Conservation (phyloP, 1,284 basidiomycete species). For the Malassezia psittaci region DNA sequence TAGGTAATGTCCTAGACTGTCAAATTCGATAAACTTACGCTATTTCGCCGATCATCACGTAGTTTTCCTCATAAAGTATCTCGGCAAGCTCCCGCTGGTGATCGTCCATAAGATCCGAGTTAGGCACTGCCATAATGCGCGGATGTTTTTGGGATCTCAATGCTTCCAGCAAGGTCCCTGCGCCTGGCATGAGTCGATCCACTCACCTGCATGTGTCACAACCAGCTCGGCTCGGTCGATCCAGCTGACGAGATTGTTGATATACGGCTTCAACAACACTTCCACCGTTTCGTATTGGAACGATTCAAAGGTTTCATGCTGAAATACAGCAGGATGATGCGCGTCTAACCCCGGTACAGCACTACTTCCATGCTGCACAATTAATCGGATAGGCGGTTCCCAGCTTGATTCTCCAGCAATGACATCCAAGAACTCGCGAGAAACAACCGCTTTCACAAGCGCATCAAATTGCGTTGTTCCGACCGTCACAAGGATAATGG, state of each 20-base stretch:
- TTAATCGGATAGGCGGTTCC: not conserved
- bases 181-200: slow-evolving; percentile 55
- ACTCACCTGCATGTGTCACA: slow-evolving; percentile 81
- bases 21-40: slow-evolving; percentile 1
- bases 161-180: slow-evolving; percentile 84
- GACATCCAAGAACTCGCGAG: slow-evolving; percentile 1
- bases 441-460: slow-evolving; percentile 24
- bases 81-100: slow-evolving; percentile 82
- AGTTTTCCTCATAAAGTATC: slow-evolving; percentile 42
- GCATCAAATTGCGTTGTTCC: slow-evolving; percentile 36
- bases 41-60: slow-evolving; percentile 1
- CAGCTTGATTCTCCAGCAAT: not conserved
- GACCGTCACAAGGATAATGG: slow-evolving; percentile 28
- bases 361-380: slow-evolving; percentile 11
- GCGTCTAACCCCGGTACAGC: not conserved
- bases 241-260: slow-evolving; percentile 20
- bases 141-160: slow-evolving; percentile 56
- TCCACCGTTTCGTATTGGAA: slow-evolving; percentile 6
- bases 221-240: slow-evolving; percentile 64
- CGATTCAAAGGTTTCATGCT: too few species aligned
- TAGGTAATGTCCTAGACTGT: not conserved
- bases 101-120: slow-evolving; percentile 76
- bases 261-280: slow-evolving; percentile 25
- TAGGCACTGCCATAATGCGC: slow-evolving; percentile 76
- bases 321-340: too few species aligned